Percentiles rank a stretch among this genome's conserved stretches.
phyloP scores from a whole-genome alignment of 805 yeast genomes.

The Metschnikowia hibisci region DNA sequence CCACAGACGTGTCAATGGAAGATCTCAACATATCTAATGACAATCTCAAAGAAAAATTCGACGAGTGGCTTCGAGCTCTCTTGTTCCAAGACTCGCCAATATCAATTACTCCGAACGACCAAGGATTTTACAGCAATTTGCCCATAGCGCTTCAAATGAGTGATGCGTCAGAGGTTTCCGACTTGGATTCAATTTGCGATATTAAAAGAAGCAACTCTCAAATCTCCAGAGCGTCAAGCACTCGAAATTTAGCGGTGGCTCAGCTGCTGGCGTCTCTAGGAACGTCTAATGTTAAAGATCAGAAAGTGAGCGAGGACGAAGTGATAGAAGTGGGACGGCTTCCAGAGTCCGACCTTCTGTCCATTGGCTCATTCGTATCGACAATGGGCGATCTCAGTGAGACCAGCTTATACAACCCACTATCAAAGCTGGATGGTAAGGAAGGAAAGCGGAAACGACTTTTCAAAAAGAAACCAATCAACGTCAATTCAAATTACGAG shows the following conservation, averaged over 20 bases:
- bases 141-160: slow-evolving; percentile 13
- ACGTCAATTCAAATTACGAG: slow-evolving; percentile 27
- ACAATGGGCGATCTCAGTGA: slow-evolving; percentile 5
- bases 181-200: slow-evolving; percentile 26
- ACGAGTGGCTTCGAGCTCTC: slow-evolving; percentile 28
- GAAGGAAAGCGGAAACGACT: slow-evolving; percentile 6
- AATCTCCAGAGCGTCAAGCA: not conserved
- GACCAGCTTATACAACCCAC: slow-evolving; percentile 8
- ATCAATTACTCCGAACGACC: slow-evolving; percentile 28
- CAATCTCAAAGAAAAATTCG: slow-evolving; percentile 11
- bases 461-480: slow-evolving; percentile 7
- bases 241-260: not conserved
- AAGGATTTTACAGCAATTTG: slow-evolving; percentile 36
- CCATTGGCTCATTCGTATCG: slow-evolving; percentile 11
- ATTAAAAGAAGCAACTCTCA: slow-evolving; percentile 1
- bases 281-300: not conserved
- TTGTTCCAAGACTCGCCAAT: slow-evolving; percentile 19
- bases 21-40: slow-evolving; percentile 3
- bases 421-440: slow-evolving; percentile 4
- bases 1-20: slow-evolving; percentile 7
- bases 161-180: slow-evolving; percentile 26
- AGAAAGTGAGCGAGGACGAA: not conserved
- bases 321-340: not conserved
- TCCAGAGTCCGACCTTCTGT: slow-evolving; percentile 15
- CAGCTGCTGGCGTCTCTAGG: not conserved